Base-by-base conservation (phyloP, 164 flowering plant species). In the Hamamelis virginiana region DNA sequence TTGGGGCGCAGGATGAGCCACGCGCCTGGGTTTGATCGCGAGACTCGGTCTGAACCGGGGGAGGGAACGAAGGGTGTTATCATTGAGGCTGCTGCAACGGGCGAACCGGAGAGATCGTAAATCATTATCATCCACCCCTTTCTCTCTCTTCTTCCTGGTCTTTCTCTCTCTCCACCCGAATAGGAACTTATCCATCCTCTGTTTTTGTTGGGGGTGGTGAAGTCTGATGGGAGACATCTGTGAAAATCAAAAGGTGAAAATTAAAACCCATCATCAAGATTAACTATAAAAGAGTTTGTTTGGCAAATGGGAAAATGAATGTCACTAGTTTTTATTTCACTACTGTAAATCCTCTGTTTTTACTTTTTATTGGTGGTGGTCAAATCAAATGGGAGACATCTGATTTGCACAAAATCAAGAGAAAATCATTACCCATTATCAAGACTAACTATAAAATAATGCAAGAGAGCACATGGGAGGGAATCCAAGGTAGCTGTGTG, bases 91-190 rank as follows among this genome's bases (percentile, higher is more conserved):
- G 97, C 90, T 1, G 99, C 99, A 3, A 92, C 93, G 0, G 96
- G 90, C 0, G 99, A 33, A 6, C 41, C 41, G 41, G 41, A 33
- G 41, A 33, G 41, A 69, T 92, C 99, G 58, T 92, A 63, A 1
- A 95, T 77, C 80, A 80, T 90, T n/a, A 92, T 79, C 90, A 87
- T 86, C 99, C 99, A 95, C 59, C 99, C 99, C 59, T 92, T 95
- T 28, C 99, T 68, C 59, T 91, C 94, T 65, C 87, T 76, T 5
- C 41, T n/a, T n/a, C 87, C 89, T 0, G 74, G 68, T 21, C 73
- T 74, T 27, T 85, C 90, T 67, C 73, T 77, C 18, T 87, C 89
- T 1, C 78, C 74, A 8, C n/a, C n/a, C n/a, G 90, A 81, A 15
- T 80, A 82, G 9, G 88, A 72, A 72, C 81, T 77, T 69, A 85